phyloP scores from a whole-genome alignment of 306 rosid genomes.

The Inga oerstediana region DNA sequence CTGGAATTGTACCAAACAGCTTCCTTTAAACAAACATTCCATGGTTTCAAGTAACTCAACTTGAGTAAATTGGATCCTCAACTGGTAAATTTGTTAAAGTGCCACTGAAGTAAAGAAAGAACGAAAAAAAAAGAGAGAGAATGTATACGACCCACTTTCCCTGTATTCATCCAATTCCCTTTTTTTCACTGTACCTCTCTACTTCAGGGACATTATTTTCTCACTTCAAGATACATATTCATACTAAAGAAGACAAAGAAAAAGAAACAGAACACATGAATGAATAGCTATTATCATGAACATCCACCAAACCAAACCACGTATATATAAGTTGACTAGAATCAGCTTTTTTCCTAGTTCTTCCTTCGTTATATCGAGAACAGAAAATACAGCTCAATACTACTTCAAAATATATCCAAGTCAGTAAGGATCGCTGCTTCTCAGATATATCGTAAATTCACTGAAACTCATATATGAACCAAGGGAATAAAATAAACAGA shows the following conservation, averaged over 20 bases:
- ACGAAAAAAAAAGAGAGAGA: background rate
- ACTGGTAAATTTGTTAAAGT: background rate
- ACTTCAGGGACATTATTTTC: background rate
- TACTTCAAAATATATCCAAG: background rate
- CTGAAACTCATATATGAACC: background rate
- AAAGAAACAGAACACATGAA: background rate
- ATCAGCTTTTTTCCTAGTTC: background rate
- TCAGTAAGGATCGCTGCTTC: background rate
- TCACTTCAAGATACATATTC: background rate
- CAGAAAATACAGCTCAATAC: background rate
- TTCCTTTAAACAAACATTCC: background rate
- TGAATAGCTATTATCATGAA: background rate
- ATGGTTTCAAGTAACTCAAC: slow-evolving; percentile 4
- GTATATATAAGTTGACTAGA: background rate
- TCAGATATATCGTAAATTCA: background rate
- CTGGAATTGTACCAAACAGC: background rate
- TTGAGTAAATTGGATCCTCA: slow-evolving; percentile 2
- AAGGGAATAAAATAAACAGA: background rate
- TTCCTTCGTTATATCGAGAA: background rate
- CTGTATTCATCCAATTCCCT: background rate
- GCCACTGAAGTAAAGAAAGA: background rate
- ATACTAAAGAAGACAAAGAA: slow-evolving; percentile 3
- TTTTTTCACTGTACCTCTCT: background rate
- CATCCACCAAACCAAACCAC: slow-evolving; percentile 4
- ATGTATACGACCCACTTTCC: background rate